Base-by-base conservation (phyloP, 441 rosid species). In the Biscutella auriculata region DNA sequence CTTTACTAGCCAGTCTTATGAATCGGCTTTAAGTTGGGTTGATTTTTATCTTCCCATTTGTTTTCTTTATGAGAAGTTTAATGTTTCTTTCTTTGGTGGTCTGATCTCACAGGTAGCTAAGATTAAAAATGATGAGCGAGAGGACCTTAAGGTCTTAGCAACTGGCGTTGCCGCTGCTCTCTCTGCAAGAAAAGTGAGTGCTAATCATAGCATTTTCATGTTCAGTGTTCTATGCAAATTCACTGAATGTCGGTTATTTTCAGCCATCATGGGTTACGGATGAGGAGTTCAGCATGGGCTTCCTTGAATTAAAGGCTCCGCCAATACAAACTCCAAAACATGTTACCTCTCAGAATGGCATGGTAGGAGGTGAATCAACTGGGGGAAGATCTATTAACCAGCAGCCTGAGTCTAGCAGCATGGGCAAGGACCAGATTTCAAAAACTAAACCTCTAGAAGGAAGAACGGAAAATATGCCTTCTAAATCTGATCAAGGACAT, bases 281-380 rank as follows among this genome's bases (percentile, higher is more conserved):
- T 71, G 99, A 95, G 73, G 99, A 95, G 73, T 95, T 91, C 77
- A 95, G 97, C 67, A 88, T 88, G 99, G 99, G 99, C 68, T 91
- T 80, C 72, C 85, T 95, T 55, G 98, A 95, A 59, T 70, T 84
- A 51, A 95, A 86, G 76, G 86, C 93, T 61, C 82, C 82, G 63
- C 81, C 88, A 35, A 63, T 83, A 19, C 67, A 73, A 39, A 77
- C 80, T 53, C 64, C 87, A 51, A 88, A 83, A 75, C 75, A 83
- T 70, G 43, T 63, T 27, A 36, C 77, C 53, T 74, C 70, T 27
- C 91, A 80, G 58, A 83, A 75, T 57, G 87, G 82, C 60, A 63
- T 89, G 68, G 67, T 67, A 30, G 11, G 75, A 50, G 68, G 60
- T 73, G 97, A 88, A 58, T 62, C 77, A 66, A 65, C 72, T 47